Percentiles rank a stretch among this genome's conserved stretches.
These are phyloP conservation scores for Singerocomus inundabilis DNA, from an alignment of 1,284 basidiomycete genomes.

Conservation along the genomic window DNA sequence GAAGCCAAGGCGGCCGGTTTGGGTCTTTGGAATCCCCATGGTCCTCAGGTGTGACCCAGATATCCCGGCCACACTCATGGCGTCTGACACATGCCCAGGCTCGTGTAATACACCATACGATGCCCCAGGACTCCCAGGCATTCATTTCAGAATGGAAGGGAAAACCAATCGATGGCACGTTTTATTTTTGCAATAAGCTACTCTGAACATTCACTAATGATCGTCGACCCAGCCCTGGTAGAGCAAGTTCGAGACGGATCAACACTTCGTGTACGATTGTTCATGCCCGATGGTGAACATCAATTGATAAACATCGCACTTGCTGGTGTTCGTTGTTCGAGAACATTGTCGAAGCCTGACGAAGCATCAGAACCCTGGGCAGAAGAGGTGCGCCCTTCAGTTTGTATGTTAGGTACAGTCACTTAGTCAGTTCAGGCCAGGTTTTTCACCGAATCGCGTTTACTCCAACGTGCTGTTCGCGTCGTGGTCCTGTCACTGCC, in stretches of 20 bases:
- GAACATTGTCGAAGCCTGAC: slow-evolving; percentile 69
- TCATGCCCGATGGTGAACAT: slow-evolving; percentile 86
- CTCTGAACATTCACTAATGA: slow-evolving; percentile 1
- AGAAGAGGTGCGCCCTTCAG: slow-evolving; percentile 64
- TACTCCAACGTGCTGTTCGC: slow-evolving; percentile 87
- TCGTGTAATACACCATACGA: slow-evolving; percentile 75
- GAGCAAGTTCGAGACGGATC: slow-evolving; percentile 95
- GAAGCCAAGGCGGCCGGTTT: slow-evolving; percentile 77
- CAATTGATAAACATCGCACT: slow-evolving; percentile 83
- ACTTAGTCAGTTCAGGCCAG: slow-evolving; percentile 62
- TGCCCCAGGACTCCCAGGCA: slow-evolving; percentile 87
- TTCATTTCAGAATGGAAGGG: slow-evolving; percentile 93
- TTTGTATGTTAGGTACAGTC: not conserved
- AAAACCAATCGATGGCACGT: slow-evolving; percentile 77
- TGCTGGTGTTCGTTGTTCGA: slow-evolving; percentile 83
- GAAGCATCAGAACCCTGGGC: slow-evolving; percentile 79
- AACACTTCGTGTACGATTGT: slow-evolving; percentile 83
- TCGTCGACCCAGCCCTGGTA: slow-evolving; percentile 65
- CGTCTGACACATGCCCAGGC: slow-evolving; percentile 45
- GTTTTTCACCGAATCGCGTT: slow-evolving; percentile 91
- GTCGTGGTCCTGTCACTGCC: slow-evolving; percentile 89
- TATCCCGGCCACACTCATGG: not conserved
- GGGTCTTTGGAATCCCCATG: slow-evolving; percentile 88
- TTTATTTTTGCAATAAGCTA: slow-evolving; percentile 13
- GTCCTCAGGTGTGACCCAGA: slow-evolving; percentile 58